Evolutionary conservation across 2,329 filamentous ascomycete species (phyloP).

Genomic region (Apiospora koreana): DNA sequence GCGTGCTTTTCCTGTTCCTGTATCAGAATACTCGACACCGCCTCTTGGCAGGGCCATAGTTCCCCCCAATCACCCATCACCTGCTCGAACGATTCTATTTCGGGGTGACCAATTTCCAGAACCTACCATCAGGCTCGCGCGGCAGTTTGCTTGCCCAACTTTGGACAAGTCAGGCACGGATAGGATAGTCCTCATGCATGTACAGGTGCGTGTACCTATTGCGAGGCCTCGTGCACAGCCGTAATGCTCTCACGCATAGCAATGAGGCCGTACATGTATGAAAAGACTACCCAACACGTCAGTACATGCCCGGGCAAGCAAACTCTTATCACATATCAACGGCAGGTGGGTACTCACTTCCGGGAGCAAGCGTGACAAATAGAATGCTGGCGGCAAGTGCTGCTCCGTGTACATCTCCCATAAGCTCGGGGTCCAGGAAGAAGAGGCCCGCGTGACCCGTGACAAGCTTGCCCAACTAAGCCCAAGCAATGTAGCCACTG

Average conservation of each 20-base stretch:
- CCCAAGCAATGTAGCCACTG: conserved; percentile 51
- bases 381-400: conserved; percentile 45
- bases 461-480: conserved; percentile 45
- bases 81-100: not conserved
- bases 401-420: conserved; percentile 42
- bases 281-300: conserved; percentile 41
- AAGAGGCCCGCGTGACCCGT: conserved; percentile 51
- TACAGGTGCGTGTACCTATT: not conserved
- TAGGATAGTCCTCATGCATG: not conserved
- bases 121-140: conserved; percentile 3
- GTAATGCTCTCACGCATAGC: conserved; percentile 46
- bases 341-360: conserved; percentile 39
- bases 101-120: not conserved
- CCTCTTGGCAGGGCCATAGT: not conserved
- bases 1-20: not conserved
- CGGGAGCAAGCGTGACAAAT: conserved; percentile 45
- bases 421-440: conserved; percentile 49
- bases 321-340: not conserved
- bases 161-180: not conserved
- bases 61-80: not conserved
- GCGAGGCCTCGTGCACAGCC: conserved; percentile 18
- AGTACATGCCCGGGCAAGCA: conserved; percentile 16
- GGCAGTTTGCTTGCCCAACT: not conserved
- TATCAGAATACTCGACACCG: conserved; percentile 4
- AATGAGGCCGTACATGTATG: conserved; percentile 50